A percentile compares a stretch with the other conserved stretches of the same genome.
phyloP scores from a whole-genome alignment of 1,139 yeast species.

The Arxiozyma bovina region DNA sequence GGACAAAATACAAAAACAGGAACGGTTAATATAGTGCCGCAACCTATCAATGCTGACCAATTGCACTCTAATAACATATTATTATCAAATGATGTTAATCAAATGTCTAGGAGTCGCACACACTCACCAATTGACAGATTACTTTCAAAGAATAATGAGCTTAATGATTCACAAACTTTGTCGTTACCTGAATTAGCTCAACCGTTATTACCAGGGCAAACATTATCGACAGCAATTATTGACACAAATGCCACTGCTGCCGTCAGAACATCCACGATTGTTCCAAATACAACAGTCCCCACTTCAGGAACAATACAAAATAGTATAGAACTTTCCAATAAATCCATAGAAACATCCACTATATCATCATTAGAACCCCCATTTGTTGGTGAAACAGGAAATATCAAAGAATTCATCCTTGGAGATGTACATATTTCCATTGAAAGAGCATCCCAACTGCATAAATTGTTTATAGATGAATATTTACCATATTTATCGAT shows the following conservation, averaged over 20 bases:
- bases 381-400: slow-evolving; percentile 17
- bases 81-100: not conserved
- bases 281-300: not conserved
- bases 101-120: not conserved
- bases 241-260: not conserved
- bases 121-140: not conserved
- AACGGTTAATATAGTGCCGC: not conserved
- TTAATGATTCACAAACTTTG: not conserved
- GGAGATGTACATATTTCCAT: slow-evolving; percentile 66
- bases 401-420: slow-evolving; percentile 52
- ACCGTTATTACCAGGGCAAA: not conserved
- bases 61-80: not conserved
- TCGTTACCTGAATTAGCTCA: not conserved
- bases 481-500: slow-evolving; percentile 77
- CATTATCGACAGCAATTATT: not conserved
- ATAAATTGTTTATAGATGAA: slow-evolving; percentile 54
- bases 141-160: not conserved
- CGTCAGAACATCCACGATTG: not conserved
- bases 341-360: slow-evolving; percentile 24
- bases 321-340: slow-evolving; percentile 12
- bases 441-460: slow-evolving; percentile 63
- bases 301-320: not conserved
- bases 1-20: not conserved
- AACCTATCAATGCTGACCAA: not conserved
- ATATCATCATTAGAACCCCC: slow-evolving; percentile 29